These are phyloP conservation scores for Ogataea salicorniae DNA, from an alignment of 805 yeast species.

Conservation along the genomic window DNA sequence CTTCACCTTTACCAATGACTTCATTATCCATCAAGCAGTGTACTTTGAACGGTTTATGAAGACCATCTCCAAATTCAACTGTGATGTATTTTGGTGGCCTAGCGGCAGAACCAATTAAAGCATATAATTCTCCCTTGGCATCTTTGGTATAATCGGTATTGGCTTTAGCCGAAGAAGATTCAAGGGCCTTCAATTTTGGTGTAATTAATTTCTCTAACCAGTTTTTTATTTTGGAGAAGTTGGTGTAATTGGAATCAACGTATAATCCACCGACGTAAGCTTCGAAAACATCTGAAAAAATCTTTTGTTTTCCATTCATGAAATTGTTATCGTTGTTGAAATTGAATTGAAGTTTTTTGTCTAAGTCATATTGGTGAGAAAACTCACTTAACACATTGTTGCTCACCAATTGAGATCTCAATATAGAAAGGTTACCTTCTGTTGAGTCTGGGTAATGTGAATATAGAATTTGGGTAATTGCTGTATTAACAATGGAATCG, in stretches of 20 bases:
- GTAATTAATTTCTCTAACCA: slow-evolving; percentile 54
- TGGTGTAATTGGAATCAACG: slow-evolving; percentile 44
- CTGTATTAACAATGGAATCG: slow-evolving; percentile 72
- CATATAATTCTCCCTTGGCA: slow-evolving; percentile 76
- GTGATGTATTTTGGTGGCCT: slow-evolving; percentile 56
- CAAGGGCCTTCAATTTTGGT: slow-evolving; percentile 38
- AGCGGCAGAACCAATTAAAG: slow-evolving; percentile 71
- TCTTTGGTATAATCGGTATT: slow-evolving; percentile 42
- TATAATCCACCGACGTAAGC: slow-evolving; percentile 87
- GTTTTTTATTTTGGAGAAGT: slow-evolving; percentile 42
- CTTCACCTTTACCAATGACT: slow-evolving; percentile 68
- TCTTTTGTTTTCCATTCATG: slow-evolving; percentile 55
- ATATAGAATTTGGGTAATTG: slow-evolving; percentile 66
- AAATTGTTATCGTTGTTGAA: slow-evolving; percentile 36
- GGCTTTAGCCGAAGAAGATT: slow-evolving; percentile 11
- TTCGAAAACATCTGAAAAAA: slow-evolving; percentile 86
- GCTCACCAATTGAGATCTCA: slow-evolving; percentile 66
- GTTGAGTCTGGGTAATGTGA: slow-evolving; percentile 59
- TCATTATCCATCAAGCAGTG: slow-evolving; percentile 63
- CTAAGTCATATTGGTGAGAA: slow-evolving; percentile 64
- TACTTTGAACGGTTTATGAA: slow-evolving; percentile 54
- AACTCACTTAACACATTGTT: slow-evolving; percentile 69
- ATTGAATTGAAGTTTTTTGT: slow-evolving; percentile 44
- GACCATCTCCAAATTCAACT: slow-evolving; percentile 40
- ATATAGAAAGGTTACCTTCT: slow-evolving; percentile 76